Conservation (phyloP, 345 rosid genomes). For the Citrus inodora region DNA sequence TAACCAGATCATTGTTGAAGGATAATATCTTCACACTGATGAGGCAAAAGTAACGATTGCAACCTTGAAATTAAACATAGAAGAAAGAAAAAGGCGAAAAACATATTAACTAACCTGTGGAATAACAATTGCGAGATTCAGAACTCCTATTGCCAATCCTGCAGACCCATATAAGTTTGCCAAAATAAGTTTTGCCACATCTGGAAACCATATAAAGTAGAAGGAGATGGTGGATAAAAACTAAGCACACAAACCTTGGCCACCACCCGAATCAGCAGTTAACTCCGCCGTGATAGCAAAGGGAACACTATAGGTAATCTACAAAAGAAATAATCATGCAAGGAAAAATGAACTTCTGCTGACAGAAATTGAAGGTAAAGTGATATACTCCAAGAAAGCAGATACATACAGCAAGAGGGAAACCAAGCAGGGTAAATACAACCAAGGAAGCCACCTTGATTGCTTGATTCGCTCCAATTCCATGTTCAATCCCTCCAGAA, state of each 20-base stretch:
- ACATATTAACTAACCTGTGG: constrained; percentile 59
- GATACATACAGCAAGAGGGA: constrained; percentile 89
- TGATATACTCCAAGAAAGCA: not conserved
- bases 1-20: not conserved
- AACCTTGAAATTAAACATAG: not conserved
- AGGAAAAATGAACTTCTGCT: not conserved
- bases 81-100: constrained; percentile 4
- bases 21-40: not conserved
- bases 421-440: constrained; percentile 88
- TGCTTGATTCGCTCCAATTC: constrained; percentile 50
- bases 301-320: constrained; percentile 93
- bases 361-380: constrained; percentile 1
- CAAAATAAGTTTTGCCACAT: not conserved
- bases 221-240: constrained; percentile 1
- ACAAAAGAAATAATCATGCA: constrained; percentile 24
- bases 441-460: constrained; percentile 68
- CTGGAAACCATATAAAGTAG: not conserved
- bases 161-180: constrained; percentile 18
- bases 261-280: constrained; percentile 94
- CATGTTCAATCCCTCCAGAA: constrained; percentile 55
- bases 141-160: constrained; percentile 96
- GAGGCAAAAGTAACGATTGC: not conserved
- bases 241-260: constrained; percentile 59
- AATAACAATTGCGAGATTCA: constrained; percentile 88
- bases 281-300: constrained; percentile 92